Base-by-base conservation (phyloP, 2,329 filamentous ascomycete genomes). In the Aurifilum marmelostoma region DNA sequence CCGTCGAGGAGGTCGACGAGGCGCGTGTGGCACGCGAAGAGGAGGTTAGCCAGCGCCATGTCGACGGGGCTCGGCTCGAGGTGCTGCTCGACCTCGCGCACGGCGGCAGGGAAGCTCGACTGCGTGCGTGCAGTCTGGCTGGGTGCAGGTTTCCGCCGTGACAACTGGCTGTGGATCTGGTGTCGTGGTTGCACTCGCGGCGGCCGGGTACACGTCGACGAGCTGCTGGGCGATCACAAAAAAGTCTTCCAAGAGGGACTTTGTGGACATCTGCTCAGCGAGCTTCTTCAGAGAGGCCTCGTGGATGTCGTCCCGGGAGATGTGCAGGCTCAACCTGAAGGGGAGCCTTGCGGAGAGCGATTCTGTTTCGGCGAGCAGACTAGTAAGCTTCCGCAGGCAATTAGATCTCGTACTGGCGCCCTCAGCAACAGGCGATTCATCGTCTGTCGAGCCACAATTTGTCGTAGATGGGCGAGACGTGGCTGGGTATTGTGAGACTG, bases 1-100 rank as follows among this genome's bases (percentile, higher is more conserved):
- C 72, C 72, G 29, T 79, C 80, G n/a, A 81, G 73, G 5, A 81
- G 72, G 62, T 81, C 80, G 1, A 79, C 71, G 14, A 81, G 69
- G 32, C 79, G 76, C 0, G 77, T 68, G 66, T 83, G 81, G 18
- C 80, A 81, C 4, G 78, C 75, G 1, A 80, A 63, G 12, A 83
- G 69, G 9, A 82, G 73, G 34, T 78, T 77, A 14, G 81, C 73
- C 16, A 83, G 71, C 11, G 80, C 76, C 12, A 75, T 65, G 65
- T 83, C 82, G 9, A 63, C 32, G 0, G 69, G 59, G 3, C 60
- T 62, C 39, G 67, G 47, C 7, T 69, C 56, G 47, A 67, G 65
- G 9, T 66, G 34, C 9, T 65, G 47, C 29, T 74, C 72, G 21
- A 76, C 32, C 21, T 66, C 34, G 58, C 68, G 16, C 67, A 75